phyloP scores from a whole-genome alignment of 441 rosid genomes.

The Macaranga tanarius region DNA sequence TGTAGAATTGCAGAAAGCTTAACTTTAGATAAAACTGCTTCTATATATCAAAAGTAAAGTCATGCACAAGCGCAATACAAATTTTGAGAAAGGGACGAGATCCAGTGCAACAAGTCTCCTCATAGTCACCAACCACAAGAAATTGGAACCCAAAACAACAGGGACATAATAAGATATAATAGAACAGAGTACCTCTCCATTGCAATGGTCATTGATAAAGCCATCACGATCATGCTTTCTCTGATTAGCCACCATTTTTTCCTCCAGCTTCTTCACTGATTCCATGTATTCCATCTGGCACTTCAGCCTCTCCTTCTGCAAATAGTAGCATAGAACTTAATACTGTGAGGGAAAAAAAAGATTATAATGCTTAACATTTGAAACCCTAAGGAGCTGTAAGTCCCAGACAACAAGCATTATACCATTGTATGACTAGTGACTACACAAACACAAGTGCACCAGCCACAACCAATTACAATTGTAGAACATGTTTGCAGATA shows the following conservation, averaged over 20 bases:
- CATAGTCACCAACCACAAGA: not conserved
- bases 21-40: not conserved
- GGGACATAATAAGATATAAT: conserved; percentile 11
- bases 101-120: not conserved
- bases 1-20: not conserved
- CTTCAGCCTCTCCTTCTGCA: conserved; percentile 80
- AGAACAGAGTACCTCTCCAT: conserved; percentile 54
- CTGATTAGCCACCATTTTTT: conserved; percentile 71
- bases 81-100: not conserved
- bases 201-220: conserved; percentile 36
- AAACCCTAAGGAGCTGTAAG: not conserved
- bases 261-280: conserved; percentile 90
- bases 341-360: conserved; percentile 9
- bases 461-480: not conserved
- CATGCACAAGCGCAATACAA: not conserved
- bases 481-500: not conserved
- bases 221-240: conserved; percentile 55
- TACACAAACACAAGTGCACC: no score
- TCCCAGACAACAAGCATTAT: not conserved
- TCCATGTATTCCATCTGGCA: conserved; percentile 98
- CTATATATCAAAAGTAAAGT: not conserved
- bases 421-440: not conserved
- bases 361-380: not conserved
- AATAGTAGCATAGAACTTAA: conserved; percentile 12
- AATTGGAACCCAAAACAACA: not conserved